phyloP scores from a whole-genome alignment of 306 rosid genomes.

The Cucurbita ficifolia region DNA sequence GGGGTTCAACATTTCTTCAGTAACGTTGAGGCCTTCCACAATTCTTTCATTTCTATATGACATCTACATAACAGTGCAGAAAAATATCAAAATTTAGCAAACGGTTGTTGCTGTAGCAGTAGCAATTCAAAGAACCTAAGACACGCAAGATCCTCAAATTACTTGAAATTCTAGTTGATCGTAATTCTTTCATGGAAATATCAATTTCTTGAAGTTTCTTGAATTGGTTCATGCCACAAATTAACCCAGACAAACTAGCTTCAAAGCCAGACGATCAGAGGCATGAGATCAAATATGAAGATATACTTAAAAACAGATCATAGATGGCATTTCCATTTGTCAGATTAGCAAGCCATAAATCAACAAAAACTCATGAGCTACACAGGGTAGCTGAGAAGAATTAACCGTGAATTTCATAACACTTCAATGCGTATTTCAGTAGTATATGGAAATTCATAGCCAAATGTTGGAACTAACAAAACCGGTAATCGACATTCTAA shows the following conservation, averaged over 20 bases:
- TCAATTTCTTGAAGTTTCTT: not conserved
- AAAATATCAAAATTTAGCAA: not conserved
- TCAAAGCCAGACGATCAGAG: not conserved
- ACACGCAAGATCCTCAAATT: not conserved
- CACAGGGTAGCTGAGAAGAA: not conserved
- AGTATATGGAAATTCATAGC: not conserved
- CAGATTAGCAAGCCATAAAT: not conserved
- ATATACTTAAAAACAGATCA: not conserved
- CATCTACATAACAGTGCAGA: slow-evolving; percentile 24
- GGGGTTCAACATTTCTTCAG: slow-evolving; percentile 56
- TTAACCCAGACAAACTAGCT: not conserved
- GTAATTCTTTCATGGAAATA: not conserved
- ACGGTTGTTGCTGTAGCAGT: not conserved
- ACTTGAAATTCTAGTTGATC: not conserved
- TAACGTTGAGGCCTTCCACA: slow-evolving; percentile 57
- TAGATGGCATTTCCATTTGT: not conserved
- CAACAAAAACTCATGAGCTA: not conserved
- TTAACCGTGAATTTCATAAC: not conserved
- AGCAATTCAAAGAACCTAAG: not conserved
- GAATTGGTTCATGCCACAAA: not conserved
- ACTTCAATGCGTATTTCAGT: not conserved
- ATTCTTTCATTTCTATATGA: slow-evolving; percentile 41
- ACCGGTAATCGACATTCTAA: not conserved
- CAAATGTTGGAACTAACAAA: not conserved
- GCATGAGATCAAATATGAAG: not conserved